Evolutionary conservation across 2,329 filamentous ascomycete genomes (phyloP), one percentile per base, ranked within the genome.

Genomic region (Penicillium sp.): DNA sequence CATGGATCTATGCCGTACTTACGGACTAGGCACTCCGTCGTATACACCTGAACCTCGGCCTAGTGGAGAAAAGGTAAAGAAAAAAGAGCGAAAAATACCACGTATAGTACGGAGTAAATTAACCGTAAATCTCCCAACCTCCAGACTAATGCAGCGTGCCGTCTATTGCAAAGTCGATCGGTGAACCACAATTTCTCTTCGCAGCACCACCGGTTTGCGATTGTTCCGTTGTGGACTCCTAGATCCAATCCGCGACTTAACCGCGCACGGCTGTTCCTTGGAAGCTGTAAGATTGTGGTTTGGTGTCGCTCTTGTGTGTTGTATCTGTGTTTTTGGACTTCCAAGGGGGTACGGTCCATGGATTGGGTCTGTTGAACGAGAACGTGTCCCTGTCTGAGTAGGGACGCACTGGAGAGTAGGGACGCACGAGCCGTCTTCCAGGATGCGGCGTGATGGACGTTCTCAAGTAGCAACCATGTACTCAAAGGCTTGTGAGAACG

Each of bases 171-270:
- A 27, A 26, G 16, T 50, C 51, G 34, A 39, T 56, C 41, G 32
- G 36, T 5, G 49, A 55, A 52, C 53, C 47, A 23, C n/a, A 10
- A 13, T 41, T 45, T 23, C 27, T 39, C 13, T 42, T 43, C 8
- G 29, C 14, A 53, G 47, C 61, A 60, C 61, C 61, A 63, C 61
- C 38, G 43, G 61, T 63, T 64, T 64, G 57, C 51, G 51, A 42
- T 47, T 44, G 45, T 56, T 51, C 60, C 60, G 55, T 35, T 55
- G 61, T 63, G 61, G 60, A 53, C 54, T 54, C 53, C 47, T 42
- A 54, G 55, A 60, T 60, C 61, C 56, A 62, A 58, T 61, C 53
- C 44, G 11, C 41, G 48, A 8, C 29, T 54, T 30, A 27, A 35
- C 58, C 50, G 29, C 18, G 10, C 29, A 16, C 39, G 40, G 41